phyloP scores from a whole-genome alignment of 495 filamentous ascomycete species.

The Durotheca rogersii region DNA sequence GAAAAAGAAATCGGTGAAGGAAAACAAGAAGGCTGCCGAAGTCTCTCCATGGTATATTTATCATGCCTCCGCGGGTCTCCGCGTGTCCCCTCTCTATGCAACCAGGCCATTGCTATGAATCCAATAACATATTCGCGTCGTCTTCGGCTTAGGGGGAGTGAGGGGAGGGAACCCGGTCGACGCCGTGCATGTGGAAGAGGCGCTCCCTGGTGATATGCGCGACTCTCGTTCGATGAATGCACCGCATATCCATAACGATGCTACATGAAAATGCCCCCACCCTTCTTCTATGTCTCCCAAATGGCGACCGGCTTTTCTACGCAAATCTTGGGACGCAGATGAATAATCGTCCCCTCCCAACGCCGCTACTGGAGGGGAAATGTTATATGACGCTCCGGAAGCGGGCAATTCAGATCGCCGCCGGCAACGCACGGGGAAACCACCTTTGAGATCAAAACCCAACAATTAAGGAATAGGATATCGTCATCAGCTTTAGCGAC shows the following conservation, averaged over 20 bases:
- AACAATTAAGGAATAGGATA: constrained; percentile 23
- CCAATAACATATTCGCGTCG: constrained; percentile 17
- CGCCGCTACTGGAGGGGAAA: constrained; percentile 3
- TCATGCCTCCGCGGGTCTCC: constrained; percentile 12
- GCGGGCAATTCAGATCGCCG: constrained; percentile 7
- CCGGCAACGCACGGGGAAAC: constrained; percentile 4
- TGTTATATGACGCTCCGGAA: constrained; percentile 9
- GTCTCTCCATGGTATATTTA: constrained; percentile 19
- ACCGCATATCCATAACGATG: constrained; percentile 18
- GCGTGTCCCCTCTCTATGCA: constrained; percentile 29
- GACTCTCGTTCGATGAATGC: constrained; percentile 6
- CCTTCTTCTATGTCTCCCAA: constrained; percentile 23
- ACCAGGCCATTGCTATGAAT: constrained; percentile 22
- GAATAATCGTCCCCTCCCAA: constrained; percentile 2
- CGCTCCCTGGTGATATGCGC: constrained; percentile 5
- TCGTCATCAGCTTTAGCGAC: constrained; percentile 28
- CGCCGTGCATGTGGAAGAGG: constrained; percentile 8
- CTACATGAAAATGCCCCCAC: constrained; percentile 17
- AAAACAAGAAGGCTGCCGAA: too few relatives aligned
- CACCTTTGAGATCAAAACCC: background rate
- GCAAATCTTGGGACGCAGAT: constrained; percentile 23
- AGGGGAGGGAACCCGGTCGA: background rate
- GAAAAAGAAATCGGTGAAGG: too few relatives aligned
- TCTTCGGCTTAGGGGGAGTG: background rate
- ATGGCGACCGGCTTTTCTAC: constrained; percentile 21